Evolutionary conservation across 371 early-diverging fungal species (phyloP), one percentile per base, ranked within the genome.

Genomic region (Mortierella sp.): DNA sequence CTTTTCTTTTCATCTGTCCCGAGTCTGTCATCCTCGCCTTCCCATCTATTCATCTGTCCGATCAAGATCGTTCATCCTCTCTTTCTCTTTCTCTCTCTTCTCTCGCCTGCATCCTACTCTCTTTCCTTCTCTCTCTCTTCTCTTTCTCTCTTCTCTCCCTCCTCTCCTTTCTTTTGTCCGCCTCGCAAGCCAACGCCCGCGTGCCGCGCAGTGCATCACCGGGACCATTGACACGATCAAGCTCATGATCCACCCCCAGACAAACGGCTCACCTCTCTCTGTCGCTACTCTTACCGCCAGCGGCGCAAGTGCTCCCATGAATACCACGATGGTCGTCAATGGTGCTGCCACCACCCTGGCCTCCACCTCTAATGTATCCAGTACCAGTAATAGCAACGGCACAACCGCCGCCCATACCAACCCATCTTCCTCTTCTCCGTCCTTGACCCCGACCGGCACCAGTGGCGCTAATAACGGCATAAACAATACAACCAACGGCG

Each of bases 181-280:
- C 28, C 45, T 44, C 44, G 44, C 64, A 76, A 72, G 46, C 71
- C 66, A 62, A 60, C 47, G 15, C 73, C 79, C 18, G n/a, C 72
- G 55, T 46, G 73, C 79, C n/a, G 79, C 72, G 30, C 68, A 73
- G 18, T 73, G 72, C 66, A 77, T 72, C 50, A 66, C 72, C 60
- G 79, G 72, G 73, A 72, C 72, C 43, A 66, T 77, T 45, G 79
- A 77, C 45, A 77, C 79, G 2, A 72, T 77, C 73, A 77, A 77
- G 53, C 63, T 77, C 59, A 72, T 72, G 72, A 43, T 72, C 28
- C 79, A 65, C 57, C 77, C 68, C 47, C 75, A 70, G 37, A 37
- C 37, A 37, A 37, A 37, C 37, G 37, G 37, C 23, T 53, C 53
- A 53, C 19, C 21, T 19, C n/a, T n/a, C n/a, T n/a, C n/a, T n/a